Base-by-base conservation (phyloP, 1,139 yeast genomes). In the Zhuliangozyma parablackwelliae region DNA sequence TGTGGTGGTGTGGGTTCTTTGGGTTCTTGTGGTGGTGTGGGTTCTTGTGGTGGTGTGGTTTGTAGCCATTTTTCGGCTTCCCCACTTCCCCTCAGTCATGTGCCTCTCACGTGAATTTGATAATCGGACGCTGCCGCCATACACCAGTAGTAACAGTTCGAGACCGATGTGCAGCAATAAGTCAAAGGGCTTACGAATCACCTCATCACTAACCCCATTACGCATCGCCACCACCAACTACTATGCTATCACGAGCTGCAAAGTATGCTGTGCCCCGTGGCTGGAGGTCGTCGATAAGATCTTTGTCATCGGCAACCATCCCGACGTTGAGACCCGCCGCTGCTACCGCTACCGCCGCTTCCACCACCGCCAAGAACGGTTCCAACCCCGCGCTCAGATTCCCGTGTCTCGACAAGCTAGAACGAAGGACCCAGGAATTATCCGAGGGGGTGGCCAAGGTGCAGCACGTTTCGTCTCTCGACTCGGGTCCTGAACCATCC, bases 391-490 rank as follows among this genome's bases (percentile, higher is more conserved):
- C 72, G 43, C 66, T 87, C 72, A 61, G 81, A 2, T 90, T 89
- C 56, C 97, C 97, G 3, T 89, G 97, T 54, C 68, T 89, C 31
- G 97, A 90, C 57, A 78, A 73, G 48, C 64, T 83, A 29, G 95
- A 88, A 47, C 65, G 73, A 40, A 75, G 80, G 48, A 73, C 79
- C 1, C 69, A 75, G 41, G 57, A 64, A 21, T 57, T 80, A 25
- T 61, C 67, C 20, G 47, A 51, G 27, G 49, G 54, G 9, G 47
- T 57, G 36, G 11, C 35, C 23, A 37, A 34, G 25, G 13, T 23
- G 7, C 34, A 34, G 3, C 34, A 30, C 7, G 45, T 49, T 24
- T 64, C 59, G 38, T 69, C 81, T 10, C 65, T 78, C 32, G 82
- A 82, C 40, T 72, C 78, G 30, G 90, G 94, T 0, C 95, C 95